phyloP scores from a whole-genome alignment of 2,329 filamentous ascomycete species.

The Alternaria conjuncta region DNA sequence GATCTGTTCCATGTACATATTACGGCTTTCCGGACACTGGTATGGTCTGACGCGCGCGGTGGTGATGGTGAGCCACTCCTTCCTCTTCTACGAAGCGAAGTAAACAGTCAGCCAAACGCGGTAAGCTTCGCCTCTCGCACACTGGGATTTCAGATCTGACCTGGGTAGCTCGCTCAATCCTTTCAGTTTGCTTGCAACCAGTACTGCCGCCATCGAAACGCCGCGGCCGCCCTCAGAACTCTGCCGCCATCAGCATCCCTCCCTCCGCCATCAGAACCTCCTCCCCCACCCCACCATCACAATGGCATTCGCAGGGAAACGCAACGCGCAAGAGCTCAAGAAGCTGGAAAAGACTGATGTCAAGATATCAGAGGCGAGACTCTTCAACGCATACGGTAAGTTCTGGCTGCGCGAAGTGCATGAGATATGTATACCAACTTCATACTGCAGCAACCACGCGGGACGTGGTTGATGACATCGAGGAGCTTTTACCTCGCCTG shows the following conservation, averaged over 20 bases:
- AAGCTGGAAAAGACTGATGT: not conserved
- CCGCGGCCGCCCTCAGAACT: not conserved
- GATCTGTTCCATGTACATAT: not conserved
- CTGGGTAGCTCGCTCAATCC: not conserved
- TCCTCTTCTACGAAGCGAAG: not conserved
- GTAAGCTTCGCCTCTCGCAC: not conserved
- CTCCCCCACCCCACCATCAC: not conserved
- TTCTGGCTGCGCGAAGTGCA: not conserved
- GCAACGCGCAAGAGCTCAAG: not conserved
- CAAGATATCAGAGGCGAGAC: not conserved
- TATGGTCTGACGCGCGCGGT: not conserved
- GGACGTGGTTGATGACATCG: not conserved
- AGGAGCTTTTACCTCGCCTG: not conserved
- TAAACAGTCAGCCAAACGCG: not conserved
- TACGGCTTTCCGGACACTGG: not conserved
- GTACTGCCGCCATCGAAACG: not conserved
- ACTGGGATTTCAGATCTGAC: not conserved
- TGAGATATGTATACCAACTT: not conserved
- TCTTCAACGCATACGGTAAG: not conserved
- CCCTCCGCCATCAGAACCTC: no score
- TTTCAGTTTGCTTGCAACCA: not conserved
- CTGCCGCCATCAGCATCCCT: not conserved
- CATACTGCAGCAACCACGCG: not conserved
- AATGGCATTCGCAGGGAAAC: not conserved
- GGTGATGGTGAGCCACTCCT: not conserved